These are phyloP conservation scores for Coprinopsis marcescibilis DNA, from an alignment of 768 basidiomycete genomes.

Conservation along the genomic window DNA sequence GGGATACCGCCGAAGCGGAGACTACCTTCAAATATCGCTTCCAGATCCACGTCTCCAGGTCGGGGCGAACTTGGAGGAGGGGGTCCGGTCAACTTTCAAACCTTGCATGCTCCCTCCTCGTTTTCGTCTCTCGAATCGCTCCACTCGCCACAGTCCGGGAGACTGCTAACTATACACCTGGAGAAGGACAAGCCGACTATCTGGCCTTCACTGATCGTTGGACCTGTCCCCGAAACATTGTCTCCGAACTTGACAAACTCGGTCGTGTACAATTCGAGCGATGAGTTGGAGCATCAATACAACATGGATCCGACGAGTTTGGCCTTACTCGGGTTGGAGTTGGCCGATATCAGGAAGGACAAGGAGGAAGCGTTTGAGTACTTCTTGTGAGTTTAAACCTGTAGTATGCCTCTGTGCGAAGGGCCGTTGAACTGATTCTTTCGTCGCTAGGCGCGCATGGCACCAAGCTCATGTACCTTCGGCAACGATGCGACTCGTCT, in stretches of 20 bases:
- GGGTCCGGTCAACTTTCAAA: conserved; percentile 23
- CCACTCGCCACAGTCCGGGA: conserved; percentile 50
- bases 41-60: conserved; percentile 54
- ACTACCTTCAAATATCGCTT: conserved; percentile 28
- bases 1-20: conserved; percentile 16
- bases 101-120: conserved; percentile 51
- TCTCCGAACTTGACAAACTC: conserved; percentile 48
- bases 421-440: neutral
- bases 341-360: conserved; percentile 69
- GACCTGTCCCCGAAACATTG: conserved; percentile 61
- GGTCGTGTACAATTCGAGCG: conserved; percentile 45
- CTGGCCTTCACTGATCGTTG: conserved; percentile 78
- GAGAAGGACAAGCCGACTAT: conserved; percentile 77
- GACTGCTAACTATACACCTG: conserved; percentile 71
- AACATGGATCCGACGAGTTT: conserved; percentile 87
- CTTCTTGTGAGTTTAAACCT: conserved; percentile 72
- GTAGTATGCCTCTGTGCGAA: neutral
- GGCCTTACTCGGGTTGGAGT: conserved; percentile 62
- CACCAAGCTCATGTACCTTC: conserved; percentile 70
- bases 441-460: conserved; percentile 71
- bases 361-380: conserved; percentile 77
- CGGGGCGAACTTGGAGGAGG: no score
- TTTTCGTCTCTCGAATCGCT: conserved; percentile 75
- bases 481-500: conserved; percentile 71
- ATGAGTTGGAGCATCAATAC: conserved; percentile 56